Percentiles rank a stretch among this genome's conserved stretches.
phyloP scores from a whole-genome alignment of 345 rosid genomes.

The Hibiscus trionum region DNA sequence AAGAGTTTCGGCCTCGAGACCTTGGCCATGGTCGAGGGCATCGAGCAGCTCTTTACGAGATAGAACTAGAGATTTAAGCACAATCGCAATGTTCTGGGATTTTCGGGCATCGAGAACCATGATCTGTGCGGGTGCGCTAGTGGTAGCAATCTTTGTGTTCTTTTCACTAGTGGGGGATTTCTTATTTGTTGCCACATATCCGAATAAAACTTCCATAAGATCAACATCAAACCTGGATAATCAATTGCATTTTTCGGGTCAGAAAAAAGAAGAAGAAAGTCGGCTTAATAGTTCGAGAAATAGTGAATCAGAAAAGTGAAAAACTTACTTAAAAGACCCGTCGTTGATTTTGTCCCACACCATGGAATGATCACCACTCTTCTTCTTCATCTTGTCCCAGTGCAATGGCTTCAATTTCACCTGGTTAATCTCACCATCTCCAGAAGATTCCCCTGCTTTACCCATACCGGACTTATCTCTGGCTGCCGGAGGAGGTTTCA shows the following conservation, averaged over 20 bases:
- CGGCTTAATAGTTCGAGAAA: neutral
- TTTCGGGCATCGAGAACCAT: conserved; percentile 63
- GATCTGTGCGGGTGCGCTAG: conserved; percentile 31
- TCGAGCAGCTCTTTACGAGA: conserved; percentile 52
- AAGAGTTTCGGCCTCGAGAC: conserved; percentile 45
- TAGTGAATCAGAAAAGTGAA: neutral
- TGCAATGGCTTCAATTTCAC: conserved; percentile 80
- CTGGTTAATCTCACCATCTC: conserved; percentile 25
- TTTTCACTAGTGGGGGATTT: conserved; percentile 26
- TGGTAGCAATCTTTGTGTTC: conserved; percentile 17
- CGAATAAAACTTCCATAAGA: conserved; percentile 90
- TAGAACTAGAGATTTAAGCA: conserved; percentile 57
- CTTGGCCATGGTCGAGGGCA: conserved; percentile 47
- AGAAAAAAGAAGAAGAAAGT: neutral
- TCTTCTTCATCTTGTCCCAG: conserved; percentile 76
- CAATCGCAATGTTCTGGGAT: conserved; percentile 75
- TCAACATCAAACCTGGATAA: conserved; percentile 63
- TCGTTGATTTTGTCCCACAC: conserved; percentile 80
- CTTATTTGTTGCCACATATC: conserved; percentile 49
- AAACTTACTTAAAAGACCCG: conserved; percentile 74
- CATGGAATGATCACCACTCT: conserved; percentile 61
- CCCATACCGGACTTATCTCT: conserved; percentile 15
- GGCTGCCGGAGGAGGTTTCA: conserved; percentile 35
- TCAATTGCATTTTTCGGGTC: neutral
- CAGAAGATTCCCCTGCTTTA: conserved; percentile 27